A percentile compares a stretch with the other conserved stretches of the same genome.
phyloP scores from a whole-genome alignment of 495 filamentous ascomycete species.

The Cryomyces minteri region DNA sequence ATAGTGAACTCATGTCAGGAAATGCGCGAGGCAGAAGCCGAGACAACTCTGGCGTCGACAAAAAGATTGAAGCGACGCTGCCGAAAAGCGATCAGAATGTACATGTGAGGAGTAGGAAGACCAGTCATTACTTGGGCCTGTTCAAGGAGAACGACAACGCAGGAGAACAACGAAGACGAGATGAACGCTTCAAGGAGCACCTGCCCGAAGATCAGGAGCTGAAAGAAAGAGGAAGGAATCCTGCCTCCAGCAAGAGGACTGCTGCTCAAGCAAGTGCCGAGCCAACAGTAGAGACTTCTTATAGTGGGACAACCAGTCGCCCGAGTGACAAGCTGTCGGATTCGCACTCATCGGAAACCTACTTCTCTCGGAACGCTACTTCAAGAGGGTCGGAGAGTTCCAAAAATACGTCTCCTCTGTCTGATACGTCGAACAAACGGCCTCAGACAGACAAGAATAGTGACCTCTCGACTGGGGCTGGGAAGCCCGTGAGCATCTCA shows the following conservation, averaged over 20 bases:
- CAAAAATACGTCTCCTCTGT: no score
- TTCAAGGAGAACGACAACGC: constrained; percentile 74
- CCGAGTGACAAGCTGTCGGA: no score
- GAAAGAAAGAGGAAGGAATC: constrained; percentile 10
- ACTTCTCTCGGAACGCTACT: no score
- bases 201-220: neutral
- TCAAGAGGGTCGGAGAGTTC: no score
- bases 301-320: no score
- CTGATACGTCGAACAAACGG: no score
- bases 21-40: constrained; percentile 7
- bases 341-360: no score
- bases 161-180: constrained; percentile 22
- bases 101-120: constrained; percentile 75
- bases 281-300: no score
- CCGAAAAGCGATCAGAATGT: constrained; percentile 45
- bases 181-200: constrained; percentile 3
- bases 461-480: no score
- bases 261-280: neutral
- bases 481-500: no score
- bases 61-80: constrained; percentile 66
- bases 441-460: no score
- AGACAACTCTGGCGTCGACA: constrained; percentile 42
- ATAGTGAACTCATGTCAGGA: constrained; percentile 6
- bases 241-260: neutral
- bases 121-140: constrained; percentile 76